These are phyloP conservation scores for Cyamopsis tetragonoloba DNA, from an alignment of 306 rosid species.

Conservation along the genomic window DNA sequence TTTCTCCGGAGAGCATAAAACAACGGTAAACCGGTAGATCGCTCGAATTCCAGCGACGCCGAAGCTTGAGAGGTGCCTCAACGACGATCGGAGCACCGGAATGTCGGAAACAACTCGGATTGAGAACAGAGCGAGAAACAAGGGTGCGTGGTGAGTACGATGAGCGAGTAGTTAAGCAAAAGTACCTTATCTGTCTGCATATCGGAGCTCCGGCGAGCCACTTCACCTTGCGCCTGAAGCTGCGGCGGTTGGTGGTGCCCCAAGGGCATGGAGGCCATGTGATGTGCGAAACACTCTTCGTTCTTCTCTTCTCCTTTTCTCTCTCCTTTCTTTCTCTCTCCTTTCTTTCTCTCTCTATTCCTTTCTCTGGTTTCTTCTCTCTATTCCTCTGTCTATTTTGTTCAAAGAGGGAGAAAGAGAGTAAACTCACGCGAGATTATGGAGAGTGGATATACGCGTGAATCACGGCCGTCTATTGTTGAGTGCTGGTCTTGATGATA, in stretches of 20 bases:
- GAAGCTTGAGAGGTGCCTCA: slow-evolving; percentile 33
- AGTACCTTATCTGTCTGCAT: slow-evolving; percentile 70
- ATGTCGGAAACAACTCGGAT: neutral
- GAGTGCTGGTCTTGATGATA: neutral
- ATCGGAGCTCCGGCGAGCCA: slow-evolving; percentile 46
- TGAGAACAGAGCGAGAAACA: neutral
- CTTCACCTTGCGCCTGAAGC: slow-evolving; percentile 32
- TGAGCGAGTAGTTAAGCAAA: slow-evolving; percentile 6
- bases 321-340: neutral
- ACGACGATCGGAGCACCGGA: slow-evolving; percentile 33
- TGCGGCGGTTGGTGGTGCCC: slow-evolving; percentile 48
- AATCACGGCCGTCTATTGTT: slow-evolving; percentile 14
- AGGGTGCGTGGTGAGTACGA: neutral
- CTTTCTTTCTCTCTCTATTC: no score
- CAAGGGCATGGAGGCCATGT: slow-evolving; percentile 63
- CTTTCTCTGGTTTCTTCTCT: slow-evolving; percentile 2
- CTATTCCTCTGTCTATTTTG: slow-evolving; percentile 2
- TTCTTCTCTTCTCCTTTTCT: neutral
- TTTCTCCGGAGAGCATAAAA: slow-evolving; percentile 18
- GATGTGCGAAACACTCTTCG: slow-evolving; percentile 22
- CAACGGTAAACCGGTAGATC: slow-evolving; percentile 46
- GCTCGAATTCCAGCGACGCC: slow-evolving; percentile 21
- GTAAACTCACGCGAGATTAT: slow-evolving; percentile 24
- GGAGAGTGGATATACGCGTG: slow-evolving; percentile 7
- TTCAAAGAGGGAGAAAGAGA: neutral